Base-by-base conservation (phyloP, 1,284 basidiomycete genomes). In the Cystobasidiaceae sp. region DNA sequence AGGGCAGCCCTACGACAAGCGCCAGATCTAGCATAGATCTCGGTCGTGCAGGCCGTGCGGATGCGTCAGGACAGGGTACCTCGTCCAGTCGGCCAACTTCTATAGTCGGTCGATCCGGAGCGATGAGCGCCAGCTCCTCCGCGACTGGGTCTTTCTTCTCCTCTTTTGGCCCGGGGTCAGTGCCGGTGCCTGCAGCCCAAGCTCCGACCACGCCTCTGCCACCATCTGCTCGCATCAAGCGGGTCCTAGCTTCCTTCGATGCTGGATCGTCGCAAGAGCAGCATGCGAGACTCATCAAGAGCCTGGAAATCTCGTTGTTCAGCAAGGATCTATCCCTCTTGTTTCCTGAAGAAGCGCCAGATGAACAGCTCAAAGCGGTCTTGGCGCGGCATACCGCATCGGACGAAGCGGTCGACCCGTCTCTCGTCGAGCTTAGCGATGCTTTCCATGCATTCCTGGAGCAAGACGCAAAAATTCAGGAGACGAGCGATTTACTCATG, bases 371-470 rank as follows among this genome's bases (percentile, higher is more conserved):
- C 13, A 32, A 37, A 25, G 61, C 61, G 15, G 45, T 64, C 15
- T 28, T 64, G 5, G 50, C 50, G 30, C 51, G 48, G 2, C 61
- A 64, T 33, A 56, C 41, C n/a, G 43, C 61, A 19, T 55, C 61
- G 1, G 58, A 41, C 15, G 61, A 45, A 15, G 25, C 30, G 1
- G 28, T 46, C 4, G 61, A 64, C 48, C 61, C 61, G 11, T 32
- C 41, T 9, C 37, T 64, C 25, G 48, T 56, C 19, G 51, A 55
- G 9, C 21, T 64, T 6, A 64, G 61, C 32, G 61, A 64, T 23
- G 52, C 39, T 19, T 64, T 64, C 32, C 61, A 64, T 39, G 52
- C 30, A n/a, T 64, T 45, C 32, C 49, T 64, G 7, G 61, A 64
- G 30, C 34, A 39, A 13, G 61, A 55, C 11, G 52, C 23, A 37